These are phyloP conservation scores for Annona cherimola DNA, from an alignment of 164 flowering plant genomes.

Conservation along the genomic window DNA sequence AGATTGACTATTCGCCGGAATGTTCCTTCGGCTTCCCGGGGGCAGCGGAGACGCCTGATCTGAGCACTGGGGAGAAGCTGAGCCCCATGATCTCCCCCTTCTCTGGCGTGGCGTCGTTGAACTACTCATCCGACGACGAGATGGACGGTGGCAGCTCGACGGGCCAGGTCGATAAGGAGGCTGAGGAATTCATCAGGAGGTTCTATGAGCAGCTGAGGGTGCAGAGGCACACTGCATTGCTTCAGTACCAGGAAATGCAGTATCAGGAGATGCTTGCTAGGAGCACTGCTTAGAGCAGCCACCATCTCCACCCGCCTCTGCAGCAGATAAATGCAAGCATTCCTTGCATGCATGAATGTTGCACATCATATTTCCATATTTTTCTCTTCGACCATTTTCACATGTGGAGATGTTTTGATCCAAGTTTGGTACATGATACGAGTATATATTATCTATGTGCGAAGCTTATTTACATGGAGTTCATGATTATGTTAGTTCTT, in stretches of 20 bases:
- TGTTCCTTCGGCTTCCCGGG: constrained; percentile 18
- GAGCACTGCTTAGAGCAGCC: constrained; percentile 2
- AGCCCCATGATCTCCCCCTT: constrained; percentile 37
- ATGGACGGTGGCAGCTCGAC: constrained; percentile 10
- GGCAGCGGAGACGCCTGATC: constrained; percentile 12
- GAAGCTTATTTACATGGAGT: background rate
- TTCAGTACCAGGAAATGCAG: constrained; percentile 29
- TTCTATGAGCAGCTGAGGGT: constrained; percentile 48
- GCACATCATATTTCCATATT: too few species aligned
- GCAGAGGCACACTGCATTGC: constrained; percentile 37
- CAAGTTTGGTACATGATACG: constrained; percentile 2
- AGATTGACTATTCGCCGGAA: constrained; percentile 32
- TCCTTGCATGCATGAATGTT: background rate
- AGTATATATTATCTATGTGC: too few species aligned
- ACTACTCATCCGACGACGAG: constrained; percentile 40
- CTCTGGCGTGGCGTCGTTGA: constrained; percentile 26
- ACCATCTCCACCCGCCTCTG: background rate
- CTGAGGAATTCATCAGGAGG: constrained; percentile 51
- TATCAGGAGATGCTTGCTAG: constrained; percentile 27
- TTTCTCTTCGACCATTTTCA: constrained; percentile 14
- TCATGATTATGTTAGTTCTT: background rate
- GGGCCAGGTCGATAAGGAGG: constrained; percentile 36
- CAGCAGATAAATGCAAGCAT: background rate
- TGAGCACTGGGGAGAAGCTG: constrained; percentile 23
- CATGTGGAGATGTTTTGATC: constrained; percentile 10